phyloP scores from a whole-genome alignment of 129 eudicot genomes.

The Sambucus nigra region DNA sequence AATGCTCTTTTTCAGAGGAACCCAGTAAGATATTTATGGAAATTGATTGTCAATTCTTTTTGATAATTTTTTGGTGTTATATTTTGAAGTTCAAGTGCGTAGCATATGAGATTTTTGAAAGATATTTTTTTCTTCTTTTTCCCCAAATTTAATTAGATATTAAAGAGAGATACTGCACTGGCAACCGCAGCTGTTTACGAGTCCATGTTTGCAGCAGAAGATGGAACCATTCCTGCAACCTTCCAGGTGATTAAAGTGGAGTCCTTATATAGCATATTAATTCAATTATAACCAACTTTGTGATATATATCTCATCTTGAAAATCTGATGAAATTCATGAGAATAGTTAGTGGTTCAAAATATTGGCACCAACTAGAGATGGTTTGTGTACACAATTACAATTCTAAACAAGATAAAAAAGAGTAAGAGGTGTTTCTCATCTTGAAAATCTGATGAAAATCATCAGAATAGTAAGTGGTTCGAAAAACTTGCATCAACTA shows the following conservation, averaged over 20 bases:
- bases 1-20: conserved; percentile 76
- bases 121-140: neutral
- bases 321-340: too few relatives aligned
- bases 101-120: neutral
- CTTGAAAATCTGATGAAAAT: too few relatives aligned
- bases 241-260: conserved; percentile 87
- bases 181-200: conserved; percentile 85
- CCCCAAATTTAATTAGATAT: conserved; percentile 27
- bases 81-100: neutral
- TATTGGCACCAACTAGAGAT: too few relatives aligned
- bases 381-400: too few relatives aligned
- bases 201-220: conserved; percentile 96
- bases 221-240: conserved; percentile 92
- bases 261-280: too few relatives aligned
- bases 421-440: too few relatives aligned
- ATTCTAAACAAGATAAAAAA: too few relatives aligned
- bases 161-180: conserved; percentile 78
- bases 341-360: too few relatives aligned
- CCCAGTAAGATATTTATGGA: conserved; percentile 30
- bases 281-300: too few relatives aligned
- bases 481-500: too few relatives aligned
- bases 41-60: neutral
- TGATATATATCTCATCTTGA: too few relatives aligned
- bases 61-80: neutral
- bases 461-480: too few relatives aligned